A percentile compares a stretch with the other conserved stretches of the same genome.
phyloP scores from a whole-genome alignment of 2,329 filamentous ascomycete genomes.

The Ophiostoma pallidulum region DNA sequence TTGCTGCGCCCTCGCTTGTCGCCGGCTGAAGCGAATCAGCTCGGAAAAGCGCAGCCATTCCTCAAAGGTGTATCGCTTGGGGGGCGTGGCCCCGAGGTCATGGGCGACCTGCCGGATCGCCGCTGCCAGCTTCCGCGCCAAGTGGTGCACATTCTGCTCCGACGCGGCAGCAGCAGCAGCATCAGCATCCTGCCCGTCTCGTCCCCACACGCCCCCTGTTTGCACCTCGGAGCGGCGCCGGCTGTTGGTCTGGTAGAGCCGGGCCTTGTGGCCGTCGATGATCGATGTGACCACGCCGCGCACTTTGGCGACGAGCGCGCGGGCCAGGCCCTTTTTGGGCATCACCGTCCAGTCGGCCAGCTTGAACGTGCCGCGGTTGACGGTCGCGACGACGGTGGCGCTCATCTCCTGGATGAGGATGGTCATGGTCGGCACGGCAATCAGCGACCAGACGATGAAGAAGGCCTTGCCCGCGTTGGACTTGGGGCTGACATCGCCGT shows the following conservation, averaged over 20 bases:
- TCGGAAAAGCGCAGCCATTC: conserved; percentile 60
- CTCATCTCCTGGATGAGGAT: conserved; percentile 56
- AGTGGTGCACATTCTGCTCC: conserved; percentile 27
- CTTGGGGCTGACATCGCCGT: conserved; percentile 55
- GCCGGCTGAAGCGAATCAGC: conserved; percentile 47
- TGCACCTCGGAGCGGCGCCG: too few relatives aligned
- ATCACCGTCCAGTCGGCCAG: conserved; percentile 58
- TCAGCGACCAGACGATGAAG: conserved; percentile 60
- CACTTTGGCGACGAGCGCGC: conserved; percentile 23
- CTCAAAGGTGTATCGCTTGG: conserved; percentile 52
- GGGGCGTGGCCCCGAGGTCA: conserved; percentile 37
- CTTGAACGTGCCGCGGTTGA: conserved; percentile 51
- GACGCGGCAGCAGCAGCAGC: too few relatives aligned
- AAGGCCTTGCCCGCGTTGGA: conserved; percentile 58
- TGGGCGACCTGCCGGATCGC: conserved; percentile 46
- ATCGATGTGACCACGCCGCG: conserved; percentile 28
- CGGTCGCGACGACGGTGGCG: conserved; percentile 52
- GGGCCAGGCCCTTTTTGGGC: conserved; percentile 49
- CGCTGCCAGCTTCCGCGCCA: conserved; percentile 46
- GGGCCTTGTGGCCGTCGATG: conserved; percentile 29
- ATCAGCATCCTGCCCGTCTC: background rate
- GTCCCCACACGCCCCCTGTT: too few relatives aligned
- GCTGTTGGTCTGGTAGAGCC: conserved; percentile 17
- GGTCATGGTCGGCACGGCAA: conserved; percentile 62
- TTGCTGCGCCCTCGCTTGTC: background rate